Evolutionary conservation across 2,329 filamentous ascomycete genomes (phyloP).

Genomic region (Didymella sp.): DNA sequence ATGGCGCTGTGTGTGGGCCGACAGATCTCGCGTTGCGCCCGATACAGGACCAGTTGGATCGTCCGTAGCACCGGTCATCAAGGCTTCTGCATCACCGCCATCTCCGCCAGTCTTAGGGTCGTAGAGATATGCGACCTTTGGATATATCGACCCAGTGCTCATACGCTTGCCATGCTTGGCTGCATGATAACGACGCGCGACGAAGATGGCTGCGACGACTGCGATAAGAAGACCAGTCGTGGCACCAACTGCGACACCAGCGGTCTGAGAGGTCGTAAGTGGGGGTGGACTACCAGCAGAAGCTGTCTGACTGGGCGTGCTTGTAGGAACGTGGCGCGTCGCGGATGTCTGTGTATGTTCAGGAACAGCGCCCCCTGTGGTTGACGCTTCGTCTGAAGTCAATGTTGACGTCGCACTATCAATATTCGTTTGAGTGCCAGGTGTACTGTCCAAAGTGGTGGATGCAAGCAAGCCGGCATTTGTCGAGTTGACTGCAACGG

Average conservation of each 20-base stretch:
- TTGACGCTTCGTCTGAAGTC: background rate
- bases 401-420: background rate
- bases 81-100: constrained; percentile 28
- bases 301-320: constrained; percentile 21
- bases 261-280: constrained; percentile 42
- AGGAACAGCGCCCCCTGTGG: background rate
- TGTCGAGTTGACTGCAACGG: constrained; percentile 2
- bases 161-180: constrained; percentile 30
- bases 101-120: constrained; percentile 35
- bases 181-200: constrained; percentile 42
- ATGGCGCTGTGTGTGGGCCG: constrained; percentile 3
- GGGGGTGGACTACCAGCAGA: constrained; percentile 25
- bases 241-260: constrained; percentile 45
- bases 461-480: background rate
- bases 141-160: constrained; percentile 39
- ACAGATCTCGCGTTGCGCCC: background rate
- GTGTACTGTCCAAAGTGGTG: background rate
- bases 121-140: constrained; percentile 45
- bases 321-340: constrained; percentile 18
- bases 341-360: background rate
- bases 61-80: constrained; percentile 34
- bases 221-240: constrained; percentile 45
- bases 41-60: constrained; percentile 5
- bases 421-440: background rate
- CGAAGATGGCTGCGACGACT: constrained; percentile 41